Evolutionary conservation across 228 moss, liverwort and hornwort species (phyloP), one percentile per base, ranked within the genome.

Genomic region (Sphagnum magellanicum): DNA sequence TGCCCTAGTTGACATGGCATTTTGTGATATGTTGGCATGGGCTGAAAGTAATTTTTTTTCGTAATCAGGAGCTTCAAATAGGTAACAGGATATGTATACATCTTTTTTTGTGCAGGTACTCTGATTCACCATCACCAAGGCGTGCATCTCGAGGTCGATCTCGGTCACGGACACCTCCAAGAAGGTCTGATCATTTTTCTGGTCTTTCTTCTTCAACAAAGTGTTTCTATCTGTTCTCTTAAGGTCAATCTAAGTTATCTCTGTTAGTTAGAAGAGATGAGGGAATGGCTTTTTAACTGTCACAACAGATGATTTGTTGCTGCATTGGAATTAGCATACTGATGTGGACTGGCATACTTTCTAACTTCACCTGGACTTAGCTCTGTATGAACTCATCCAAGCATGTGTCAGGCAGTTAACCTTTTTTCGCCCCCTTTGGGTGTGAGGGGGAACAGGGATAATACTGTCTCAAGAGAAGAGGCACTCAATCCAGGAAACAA

Each of bases 401-500:
- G 32, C 32, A 32, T 32, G 32, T 32, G 32, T 32, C 32, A 32
- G 32, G 32, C 3, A 32, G 32, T 32, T 32, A 32, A 32, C 32
- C 1, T 32, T 3, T 32, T 32, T 32, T 32, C 32, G 3, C 32
- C 3, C 32, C 32, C 32, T 32, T 32, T 32, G 32, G 32, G 32
- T 32, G 32, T 32, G 32, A 32, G 32, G 8, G 55, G 55, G 12
- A 55, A 48, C 75, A 84, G 75, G 68, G 63, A 74, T 51, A 78
- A 79, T 50, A 79, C 79, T 46, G 79, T 68, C 49, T 66, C 60
- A 4, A n/a, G 50, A 6, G 86, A 78, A 3, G 97, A 97, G 70
- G 93, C 91, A 5, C 78, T 93, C 74, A 97, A 97, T 73, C 93
- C 91, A 51, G 97, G 97, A 62, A 97, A 97, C 74, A 93, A 97